Evolutionary conservation across 805 yeast species (phyloP).

Genomic region (Debaryomyces maramus): DNA sequence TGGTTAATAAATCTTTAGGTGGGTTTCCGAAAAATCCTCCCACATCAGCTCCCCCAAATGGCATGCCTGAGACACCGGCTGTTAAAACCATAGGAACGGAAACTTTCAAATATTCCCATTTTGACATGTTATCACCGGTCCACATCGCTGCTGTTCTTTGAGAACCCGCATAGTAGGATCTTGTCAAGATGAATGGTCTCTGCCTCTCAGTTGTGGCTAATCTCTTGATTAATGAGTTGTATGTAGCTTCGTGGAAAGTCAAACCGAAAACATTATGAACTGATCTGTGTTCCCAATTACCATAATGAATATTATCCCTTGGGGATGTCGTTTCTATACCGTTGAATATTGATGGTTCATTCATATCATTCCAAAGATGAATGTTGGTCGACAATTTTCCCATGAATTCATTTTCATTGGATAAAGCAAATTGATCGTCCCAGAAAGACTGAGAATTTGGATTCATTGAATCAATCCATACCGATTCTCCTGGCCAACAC

Average conservation of each 20-base stretch:
- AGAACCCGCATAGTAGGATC: conserved; percentile 88
- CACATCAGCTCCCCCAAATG: conserved; percentile 94
- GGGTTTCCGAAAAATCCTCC: conserved; percentile 98
- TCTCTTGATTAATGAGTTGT: conserved; percentile 58
- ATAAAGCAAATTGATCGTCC: conserved; percentile 52
- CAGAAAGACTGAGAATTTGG: conserved; percentile 62
- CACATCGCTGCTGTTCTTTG: conserved; percentile 92
- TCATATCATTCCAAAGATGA: conserved; percentile 97
- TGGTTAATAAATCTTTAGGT: conserved; percentile 67
- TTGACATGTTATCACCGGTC: conserved; percentile 97
- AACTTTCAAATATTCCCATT: conserved; percentile 80
- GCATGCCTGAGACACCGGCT: conserved; percentile 79
- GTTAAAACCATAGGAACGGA: conserved; percentile 89
- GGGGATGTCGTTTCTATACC: conserved; percentile 95
- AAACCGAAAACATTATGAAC: conserved; percentile 85
- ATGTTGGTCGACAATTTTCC: conserved; percentile 61
- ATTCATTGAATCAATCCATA: conserved; percentile 87
- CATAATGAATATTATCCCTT: conserved; percentile 74
- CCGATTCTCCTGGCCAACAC: conserved; percentile 97
- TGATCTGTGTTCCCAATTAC: conserved; percentile 86
- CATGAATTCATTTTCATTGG: conserved; percentile 35
- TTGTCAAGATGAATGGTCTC: conserved; percentile 85
- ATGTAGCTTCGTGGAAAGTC: conserved; percentile 79
- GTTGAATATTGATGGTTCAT: conserved; percentile 91
- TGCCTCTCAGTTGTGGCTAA: conserved; percentile 42